Base-by-base conservation (phyloP, 2,329 filamentous ascomycete genomes). In the Neonectria punicea region DNA sequence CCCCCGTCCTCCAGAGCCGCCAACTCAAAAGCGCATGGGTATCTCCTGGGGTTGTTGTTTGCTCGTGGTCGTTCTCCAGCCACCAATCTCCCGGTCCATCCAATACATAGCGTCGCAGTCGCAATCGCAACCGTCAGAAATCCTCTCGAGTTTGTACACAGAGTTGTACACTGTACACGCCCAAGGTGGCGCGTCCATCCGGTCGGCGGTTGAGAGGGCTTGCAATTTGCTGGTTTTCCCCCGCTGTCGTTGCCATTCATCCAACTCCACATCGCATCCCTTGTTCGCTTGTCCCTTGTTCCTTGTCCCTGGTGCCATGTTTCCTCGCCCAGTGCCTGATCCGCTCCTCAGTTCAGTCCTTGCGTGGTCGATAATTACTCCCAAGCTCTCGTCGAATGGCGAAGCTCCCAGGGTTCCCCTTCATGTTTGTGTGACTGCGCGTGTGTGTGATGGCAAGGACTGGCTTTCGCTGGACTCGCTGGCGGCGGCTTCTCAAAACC, bases 21-120 rank as follows among this genome's bases (percentile, higher is more conserved):
- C 66, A 71, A 67, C 62, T 61, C 64, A 71, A 64, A 63, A 59
- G 63, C 68, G 69, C 70, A 73, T 73, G 73, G 73, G 71, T 74
- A 74, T 74, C 71, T 74, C 63, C 68, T 71, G 71, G 68, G 66
- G 72, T 65, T 50, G 70, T 71, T 74, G 71, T 70, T 73, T 72
- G 63, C 66, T 70, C 53, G 70, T 65, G 64, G 64, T 71, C 68
- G 70, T 69, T 61, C 65, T 69, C 65, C 66, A 71, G 66, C 72
- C 70, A 73, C 70, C 66, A 73, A 74, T 72, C 70, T 73, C 72
- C 65, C 70, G 70, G 59, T 70, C 61, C 67, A 63, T 74, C 67
- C 66, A 69, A 59, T 65, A 67, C 58, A 61, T 61, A 73, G 68
- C 68, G 67, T 70, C 65, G 70, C 70, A 72, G 63, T 70, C 61